phyloP scores from a whole-genome alignment of 1,139 yeast genomes.

The Suhomyces guaymorum region DNA sequence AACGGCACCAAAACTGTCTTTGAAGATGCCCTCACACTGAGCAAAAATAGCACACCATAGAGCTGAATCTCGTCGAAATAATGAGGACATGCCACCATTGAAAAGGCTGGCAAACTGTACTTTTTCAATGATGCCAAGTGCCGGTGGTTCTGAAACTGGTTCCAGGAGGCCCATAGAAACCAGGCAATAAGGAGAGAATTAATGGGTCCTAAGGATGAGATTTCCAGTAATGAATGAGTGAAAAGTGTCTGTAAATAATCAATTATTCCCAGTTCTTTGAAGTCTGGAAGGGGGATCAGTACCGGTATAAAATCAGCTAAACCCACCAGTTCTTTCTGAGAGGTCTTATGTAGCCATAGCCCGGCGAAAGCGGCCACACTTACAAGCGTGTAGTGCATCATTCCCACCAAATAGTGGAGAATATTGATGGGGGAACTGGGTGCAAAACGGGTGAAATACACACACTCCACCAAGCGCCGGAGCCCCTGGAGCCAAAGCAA shows the following conservation, averaged over 20 bases:
- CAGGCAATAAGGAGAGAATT: too few species aligned
- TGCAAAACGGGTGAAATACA: constrained; percentile 49
- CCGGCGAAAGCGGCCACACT: constrained; percentile 1
- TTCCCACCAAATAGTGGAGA: constrained; percentile 74
- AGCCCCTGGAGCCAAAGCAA: constrained; percentile 53
- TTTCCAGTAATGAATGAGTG: too few species aligned
- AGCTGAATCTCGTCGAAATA: constrained; percentile 74
- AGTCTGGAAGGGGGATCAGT: too few species aligned
- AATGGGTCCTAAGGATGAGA: too few species aligned
- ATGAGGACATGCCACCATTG: constrained; percentile 68
- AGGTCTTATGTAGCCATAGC: constrained; percentile 1
- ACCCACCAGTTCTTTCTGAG: constrained; percentile 46
- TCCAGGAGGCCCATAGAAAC: constrained; percentile 48
- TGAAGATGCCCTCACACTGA: constrained; percentile 9
- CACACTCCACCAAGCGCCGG: constrained; percentile 65
- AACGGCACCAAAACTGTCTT: constrained; percentile 15
- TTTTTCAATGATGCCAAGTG: constrained; percentile 62
- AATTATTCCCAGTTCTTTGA: too few species aligned
- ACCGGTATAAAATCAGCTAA: constrained; percentile 21
- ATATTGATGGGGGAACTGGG: constrained; percentile 63
- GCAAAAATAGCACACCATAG: constrained; percentile 43
- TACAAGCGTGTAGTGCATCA: constrained; percentile 57
- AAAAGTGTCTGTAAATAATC: too few species aligned
- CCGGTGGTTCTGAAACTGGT: constrained; percentile 61
- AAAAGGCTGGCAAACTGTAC: constrained; percentile 67